phyloP scores from a whole-genome alignment of 1,284 basidiomycete genomes.

The Gomphus sp. region DNA sequence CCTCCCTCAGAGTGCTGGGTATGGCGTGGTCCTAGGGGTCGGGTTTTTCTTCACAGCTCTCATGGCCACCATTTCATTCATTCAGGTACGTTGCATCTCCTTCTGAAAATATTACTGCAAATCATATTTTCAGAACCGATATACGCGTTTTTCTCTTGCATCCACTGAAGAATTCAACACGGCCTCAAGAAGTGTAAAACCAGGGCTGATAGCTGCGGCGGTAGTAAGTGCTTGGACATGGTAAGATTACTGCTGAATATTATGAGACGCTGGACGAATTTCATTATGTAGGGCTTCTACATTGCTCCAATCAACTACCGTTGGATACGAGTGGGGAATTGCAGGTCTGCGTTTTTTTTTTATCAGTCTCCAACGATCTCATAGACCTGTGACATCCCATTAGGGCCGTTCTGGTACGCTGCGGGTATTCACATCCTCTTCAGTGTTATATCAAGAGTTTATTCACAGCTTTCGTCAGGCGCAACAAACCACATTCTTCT shows the following conservation, averaged over 20 bases:
- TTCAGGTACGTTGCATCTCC: too few species aligned
- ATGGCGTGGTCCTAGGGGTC: slow-evolving; percentile 20
- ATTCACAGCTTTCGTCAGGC: slow-evolving; percentile 8
- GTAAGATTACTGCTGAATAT: slow-evolving; percentile 16
- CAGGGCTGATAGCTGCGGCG: slow-evolving; percentile 46
- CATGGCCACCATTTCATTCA: not conserved
- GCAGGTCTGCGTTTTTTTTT: too few species aligned
- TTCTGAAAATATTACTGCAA: too few species aligned
- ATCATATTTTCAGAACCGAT: too few species aligned
- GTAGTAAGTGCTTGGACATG: slow-evolving; percentile 34
- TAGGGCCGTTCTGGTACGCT: slow-evolving; percentile 16
- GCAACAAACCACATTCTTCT: slow-evolving; percentile 26
- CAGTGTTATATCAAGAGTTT: not conserved
- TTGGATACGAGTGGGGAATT: too few species aligned
- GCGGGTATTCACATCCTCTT: not conserved
- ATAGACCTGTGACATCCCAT: not conserved
- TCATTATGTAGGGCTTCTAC: too few species aligned
- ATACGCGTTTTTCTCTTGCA: too few species aligned
- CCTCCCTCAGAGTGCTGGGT: slow-evolving; percentile 16
- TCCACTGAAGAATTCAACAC: too few species aligned
- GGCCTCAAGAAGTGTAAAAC: slow-evolving; percentile 27
- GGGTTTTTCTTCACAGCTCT: slow-evolving; percentile 3
- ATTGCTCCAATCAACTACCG: too few species aligned
- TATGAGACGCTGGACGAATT: too few species aligned
- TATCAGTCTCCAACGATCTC: not conserved